phyloP scores from a whole-genome alignment of 2,329 filamentous ascomycete species.

The Monosporascus ibericus region DNA sequence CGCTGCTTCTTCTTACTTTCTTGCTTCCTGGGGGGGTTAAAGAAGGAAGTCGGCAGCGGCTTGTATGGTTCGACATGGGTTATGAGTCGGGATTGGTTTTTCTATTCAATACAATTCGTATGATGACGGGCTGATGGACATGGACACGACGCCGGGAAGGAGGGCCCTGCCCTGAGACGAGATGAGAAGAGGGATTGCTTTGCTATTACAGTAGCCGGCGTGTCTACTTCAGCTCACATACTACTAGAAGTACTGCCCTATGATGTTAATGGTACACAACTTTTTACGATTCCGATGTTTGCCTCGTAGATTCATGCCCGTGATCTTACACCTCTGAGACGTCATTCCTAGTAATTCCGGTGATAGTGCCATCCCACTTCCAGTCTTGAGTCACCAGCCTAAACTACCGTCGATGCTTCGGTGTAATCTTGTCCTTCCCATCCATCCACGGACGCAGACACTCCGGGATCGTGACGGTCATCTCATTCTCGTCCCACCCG shows the following conservation, averaged over 20 bases:
- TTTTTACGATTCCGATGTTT: no score
- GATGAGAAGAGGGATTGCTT: slow-evolving; percentile 2
- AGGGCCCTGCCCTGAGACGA: slow-evolving; percentile 1
- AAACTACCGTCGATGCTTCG: slow-evolving; percentile 18
- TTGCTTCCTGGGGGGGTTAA: no score
- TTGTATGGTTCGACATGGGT: no score
- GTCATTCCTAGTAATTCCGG: no score
- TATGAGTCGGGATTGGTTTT: no score
- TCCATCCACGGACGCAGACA: slow-evolving; percentile 82
- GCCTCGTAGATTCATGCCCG: no score
- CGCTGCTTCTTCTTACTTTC: no score
- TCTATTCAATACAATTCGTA: no score
- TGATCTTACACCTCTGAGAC: not conserved
- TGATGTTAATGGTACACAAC: slow-evolving; percentile 1
- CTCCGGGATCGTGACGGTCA: slow-evolving; percentile 68
- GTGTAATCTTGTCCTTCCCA: slow-evolving; percentile 59
- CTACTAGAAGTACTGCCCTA: not conserved
- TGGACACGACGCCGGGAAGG: not conserved
- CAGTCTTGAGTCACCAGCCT: not conserved
- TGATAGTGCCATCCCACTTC: not conserved
- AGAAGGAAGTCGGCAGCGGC: no score
- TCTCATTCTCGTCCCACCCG: slow-evolving; percentile 69
- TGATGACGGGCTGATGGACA: no score
- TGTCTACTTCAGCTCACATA: not conserved
- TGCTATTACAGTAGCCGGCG: not conserved